Conservation (phyloP, 257 asterid genomes). For the Nicotiana undulata region DNA sequence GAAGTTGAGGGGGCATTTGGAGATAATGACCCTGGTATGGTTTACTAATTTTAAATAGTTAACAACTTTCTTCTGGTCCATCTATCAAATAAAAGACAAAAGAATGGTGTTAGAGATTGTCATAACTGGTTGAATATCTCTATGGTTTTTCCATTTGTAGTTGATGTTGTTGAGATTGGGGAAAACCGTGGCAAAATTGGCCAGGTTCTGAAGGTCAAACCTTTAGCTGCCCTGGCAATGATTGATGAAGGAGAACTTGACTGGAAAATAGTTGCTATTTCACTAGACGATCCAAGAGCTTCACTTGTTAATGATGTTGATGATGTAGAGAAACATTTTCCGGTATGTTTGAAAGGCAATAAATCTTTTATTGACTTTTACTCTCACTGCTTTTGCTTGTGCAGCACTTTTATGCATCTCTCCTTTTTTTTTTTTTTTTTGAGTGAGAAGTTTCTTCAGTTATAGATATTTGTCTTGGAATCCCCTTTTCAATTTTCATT, state of each 20-base stretch:
- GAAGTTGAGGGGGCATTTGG: conserved; percentile 99
- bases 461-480: not conserved
- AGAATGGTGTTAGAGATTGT: not conserved
- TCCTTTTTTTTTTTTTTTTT: not conserved
- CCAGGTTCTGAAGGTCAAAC: conserved; percentile 82
- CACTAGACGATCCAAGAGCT: conserved; percentile 94
- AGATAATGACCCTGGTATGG: conserved; percentile 88
- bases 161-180: conserved; percentile 98
- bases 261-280: conserved; percentile 95
- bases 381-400: not conserved
- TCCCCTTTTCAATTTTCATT: not conserved
- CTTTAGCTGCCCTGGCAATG: conserved; percentile 93
- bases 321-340: conserved; percentile 93
- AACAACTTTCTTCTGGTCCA: conserved; percentile 1
- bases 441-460: not conserved
- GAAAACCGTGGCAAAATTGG: conserved; percentile 66
- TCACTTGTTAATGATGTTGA: conserved; percentile 87
- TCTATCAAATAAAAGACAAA: not conserved
- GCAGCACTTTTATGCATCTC: not conserved
- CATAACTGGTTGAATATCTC: conserved; percentile 7
- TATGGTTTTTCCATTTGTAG: conserved; percentile 27
- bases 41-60: not conserved
- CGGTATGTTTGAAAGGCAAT: conserved; percentile 39
- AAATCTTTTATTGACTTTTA: not conserved
- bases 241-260: conserved; percentile 98